Percentiles rank a stretch among this genome's conserved stretches.
These are phyloP conservation scores for Laguncularia racemosa DNA, from an alignment of 345 rosid genomes.

Conservation along the genomic window DNA sequence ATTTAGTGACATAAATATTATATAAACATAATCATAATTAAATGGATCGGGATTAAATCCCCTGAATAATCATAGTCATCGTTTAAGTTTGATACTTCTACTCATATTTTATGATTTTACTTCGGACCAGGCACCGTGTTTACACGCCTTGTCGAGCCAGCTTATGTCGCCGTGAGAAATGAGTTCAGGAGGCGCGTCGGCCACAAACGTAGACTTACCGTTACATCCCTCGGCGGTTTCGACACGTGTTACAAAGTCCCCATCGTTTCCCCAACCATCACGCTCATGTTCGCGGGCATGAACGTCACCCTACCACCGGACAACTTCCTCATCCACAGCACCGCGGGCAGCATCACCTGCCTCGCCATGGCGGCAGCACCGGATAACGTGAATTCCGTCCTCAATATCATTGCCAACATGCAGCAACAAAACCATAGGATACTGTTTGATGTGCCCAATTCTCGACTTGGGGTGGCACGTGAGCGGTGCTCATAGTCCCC, in stretches of 20 bases:
- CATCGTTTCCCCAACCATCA: constrained; percentile 21
- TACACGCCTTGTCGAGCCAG: constrained; percentile 77
- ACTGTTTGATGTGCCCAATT: constrained; percentile 24
- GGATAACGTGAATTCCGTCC: constrained; percentile 22
- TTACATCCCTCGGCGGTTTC: constrained; percentile 79
- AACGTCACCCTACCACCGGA: constrained; percentile 22
- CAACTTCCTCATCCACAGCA: constrained; percentile 27
- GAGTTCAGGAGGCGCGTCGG: constrained; percentile 57
- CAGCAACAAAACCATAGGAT: constrained; percentile 35
- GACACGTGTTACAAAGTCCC: constrained; percentile 90
- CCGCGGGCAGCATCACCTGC: constrained; percentile 20
- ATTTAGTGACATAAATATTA: too few relatives aligned
- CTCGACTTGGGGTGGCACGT: constrained; percentile 23
- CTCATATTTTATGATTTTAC: background rate
- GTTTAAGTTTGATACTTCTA: background rate
- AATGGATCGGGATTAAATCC: too few relatives aligned
- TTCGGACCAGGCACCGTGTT: constrained; percentile 59
- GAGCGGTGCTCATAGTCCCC: constrained; percentile 12
- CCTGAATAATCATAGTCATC: too few relatives aligned
- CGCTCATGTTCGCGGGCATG: constrained; percentile 26
- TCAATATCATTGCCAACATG: constrained; percentile 32
- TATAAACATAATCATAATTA: too few relatives aligned
- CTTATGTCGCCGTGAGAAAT: constrained; percentile 61
- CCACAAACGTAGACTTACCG: constrained; percentile 27
- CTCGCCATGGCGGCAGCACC: constrained; percentile 27